Conservation (phyloP, 768 basidiomycete species). For the Tylopilus vinaceipallidus region DNA sequence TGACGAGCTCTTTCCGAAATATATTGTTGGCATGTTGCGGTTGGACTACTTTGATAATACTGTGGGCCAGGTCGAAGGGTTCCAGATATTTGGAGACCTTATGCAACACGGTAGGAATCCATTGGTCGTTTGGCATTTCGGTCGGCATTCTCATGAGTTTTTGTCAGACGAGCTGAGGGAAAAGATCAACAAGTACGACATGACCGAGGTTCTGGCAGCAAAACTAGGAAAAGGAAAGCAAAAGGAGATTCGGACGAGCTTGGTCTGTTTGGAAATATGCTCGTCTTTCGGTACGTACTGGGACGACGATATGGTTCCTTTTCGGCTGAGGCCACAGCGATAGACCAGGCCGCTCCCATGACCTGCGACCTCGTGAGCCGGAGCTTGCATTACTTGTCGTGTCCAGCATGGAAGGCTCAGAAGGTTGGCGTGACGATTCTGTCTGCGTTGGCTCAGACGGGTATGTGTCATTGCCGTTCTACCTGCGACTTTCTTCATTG, state of each 20-base stretch:
- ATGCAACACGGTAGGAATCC: slow-evolving; percentile 24
- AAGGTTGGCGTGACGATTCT: slow-evolving; percentile 26
- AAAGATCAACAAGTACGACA: slow-evolving; percentile 14
- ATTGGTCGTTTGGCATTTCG: too few species aligned
- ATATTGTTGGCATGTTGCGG: slow-evolving; percentile 23
- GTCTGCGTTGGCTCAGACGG: slow-evolving; percentile 20
- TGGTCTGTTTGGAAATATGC: slow-evolving; percentile 25
- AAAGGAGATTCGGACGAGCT: slow-evolving; percentile 21
- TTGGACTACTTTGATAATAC: slow-evolving; percentile 26
- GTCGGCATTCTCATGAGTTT: too few species aligned
- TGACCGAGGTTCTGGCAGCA: slow-evolving; percentile 16
- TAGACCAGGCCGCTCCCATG: slow-evolving; percentile 11
- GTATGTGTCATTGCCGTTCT: slow-evolving; percentile 7
- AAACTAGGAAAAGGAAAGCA: slow-evolving; percentile 17
- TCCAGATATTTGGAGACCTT: slow-evolving; percentile 23
- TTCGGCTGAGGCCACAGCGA: too few species aligned
- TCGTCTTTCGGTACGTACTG: slow-evolving; percentile 17
- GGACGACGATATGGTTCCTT: background rate
- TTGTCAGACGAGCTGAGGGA: slow-evolving; percentile 12
- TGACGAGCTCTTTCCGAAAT: slow-evolving; percentile 8
- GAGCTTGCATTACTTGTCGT: slow-evolving; percentile 5
- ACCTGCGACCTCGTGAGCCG: slow-evolving; percentile 10
- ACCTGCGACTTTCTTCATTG: background rate
- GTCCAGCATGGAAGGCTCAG: slow-evolving; percentile 14
- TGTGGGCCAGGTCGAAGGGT: slow-evolving; percentile 22